Base-by-base conservation (phyloP, 306 rosid genomes). In the Cotoneaster glaucophyllus region DNA sequence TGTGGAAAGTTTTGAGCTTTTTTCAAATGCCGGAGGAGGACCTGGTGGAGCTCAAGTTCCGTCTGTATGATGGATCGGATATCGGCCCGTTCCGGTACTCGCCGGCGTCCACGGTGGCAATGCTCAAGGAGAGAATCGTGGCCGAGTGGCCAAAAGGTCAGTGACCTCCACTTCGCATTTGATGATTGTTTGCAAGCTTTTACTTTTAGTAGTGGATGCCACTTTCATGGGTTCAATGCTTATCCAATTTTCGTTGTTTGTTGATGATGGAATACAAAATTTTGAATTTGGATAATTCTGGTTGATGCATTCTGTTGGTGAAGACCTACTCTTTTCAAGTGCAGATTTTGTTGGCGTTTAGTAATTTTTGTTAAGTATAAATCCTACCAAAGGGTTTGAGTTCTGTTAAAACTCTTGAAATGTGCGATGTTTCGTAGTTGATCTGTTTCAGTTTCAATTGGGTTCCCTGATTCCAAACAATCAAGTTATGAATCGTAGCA, bases 81-180 rank as follows among this genome's bases (percentile, higher is more conserved):
- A 86, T 93, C 5, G 98, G 98, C 68, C 98, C 98, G 4, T 89
- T 86, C 58, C 87, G 90, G 45, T 93, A 87, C 72, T 89, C 95
- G 3, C 97, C 90, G 2, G 84, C 95, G 29, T 90, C 97, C 6
- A 93, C 97, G 0, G 88, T 93, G 0, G 84, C 97, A 19, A 75
- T 80, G 88, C 84, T 93, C 57, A 93, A 93, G 86, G 98, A 90
- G 80, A 85, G 90, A 77, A 89, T 93, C 73, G 76, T 93, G 14
- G 77, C 95, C 11, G 97, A 87, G 44, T 93, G 98, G 97, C 98
- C 98, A 2, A 93, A 91, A 88, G 98, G 98, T 93, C 75, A 71
- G 84, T 22, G 25, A 24, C 5, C 77, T 81, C 19, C 53, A 43
- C 58, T 13, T 69, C 43, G 21, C 43, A 9, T 39, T 17, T 69